phyloP scores from a whole-genome alignment of 116 monocot genomes.

The Dioscorea cayenensis region DNA sequence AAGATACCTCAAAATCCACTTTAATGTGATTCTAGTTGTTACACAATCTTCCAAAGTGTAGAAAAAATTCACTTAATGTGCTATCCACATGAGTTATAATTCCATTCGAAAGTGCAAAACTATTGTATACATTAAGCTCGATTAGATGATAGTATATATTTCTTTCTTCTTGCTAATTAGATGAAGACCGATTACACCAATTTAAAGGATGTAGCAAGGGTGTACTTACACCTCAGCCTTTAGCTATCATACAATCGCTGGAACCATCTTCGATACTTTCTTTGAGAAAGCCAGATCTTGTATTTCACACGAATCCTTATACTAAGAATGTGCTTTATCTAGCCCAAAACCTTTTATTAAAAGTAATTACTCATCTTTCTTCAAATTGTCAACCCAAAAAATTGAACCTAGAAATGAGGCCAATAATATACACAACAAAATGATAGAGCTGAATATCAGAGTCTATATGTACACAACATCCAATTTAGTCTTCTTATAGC shows the following conservation, averaged over 20 bases:
- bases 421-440: neutral
- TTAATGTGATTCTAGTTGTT: neutral
- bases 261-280: neutral
- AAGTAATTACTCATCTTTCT: neutral
- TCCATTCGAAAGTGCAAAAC: neutral
- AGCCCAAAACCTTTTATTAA: constrained; percentile 4
- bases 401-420: neutral
- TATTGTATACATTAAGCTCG: constrained; percentile 4
- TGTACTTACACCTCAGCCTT: neutral
- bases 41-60: neutral
- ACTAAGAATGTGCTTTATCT: neutral
- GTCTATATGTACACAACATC: neutral
- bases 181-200: neutral
- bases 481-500: neutral
- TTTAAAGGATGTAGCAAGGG: neutral
- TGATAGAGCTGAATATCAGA: neutral
- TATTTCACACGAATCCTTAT: neutral
- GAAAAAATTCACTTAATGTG: neutral
- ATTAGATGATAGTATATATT: constrained; percentile 2
- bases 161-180: neutral
- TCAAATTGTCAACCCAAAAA: neutral
- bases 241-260: neutral
- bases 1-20: constrained; percentile 1
- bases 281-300: constrained; percentile 2
- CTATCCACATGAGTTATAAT: neutral